Evolutionary conservation across 331 rosid species (phyloP).

Genomic region (Rosa hybrid): DNA sequence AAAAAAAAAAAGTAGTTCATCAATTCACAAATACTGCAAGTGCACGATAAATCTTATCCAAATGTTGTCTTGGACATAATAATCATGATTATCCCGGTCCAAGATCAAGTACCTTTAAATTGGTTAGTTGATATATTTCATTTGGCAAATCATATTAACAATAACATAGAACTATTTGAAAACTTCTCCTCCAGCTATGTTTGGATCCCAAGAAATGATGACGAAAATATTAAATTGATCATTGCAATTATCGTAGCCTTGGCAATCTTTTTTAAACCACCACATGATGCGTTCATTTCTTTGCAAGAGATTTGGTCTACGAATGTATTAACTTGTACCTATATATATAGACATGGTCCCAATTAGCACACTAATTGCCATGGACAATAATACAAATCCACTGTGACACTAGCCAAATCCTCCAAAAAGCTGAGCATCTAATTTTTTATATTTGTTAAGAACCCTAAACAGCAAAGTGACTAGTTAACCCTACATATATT

Average conservation of each 20-base stretch:
- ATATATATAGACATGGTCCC: background rate
- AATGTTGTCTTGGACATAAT: background rate
- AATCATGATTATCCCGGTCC: background rate
- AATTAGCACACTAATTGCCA: background rate
- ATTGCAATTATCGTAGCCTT: background rate
- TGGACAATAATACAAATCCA: background rate
- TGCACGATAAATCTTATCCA: too few relatives aligned
- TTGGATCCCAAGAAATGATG: constrained; percentile 8
- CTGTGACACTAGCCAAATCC: background rate
- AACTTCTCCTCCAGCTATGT: background rate
- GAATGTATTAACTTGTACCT: too few relatives aligned
- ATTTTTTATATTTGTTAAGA: background rate
- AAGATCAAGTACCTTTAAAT: background rate
- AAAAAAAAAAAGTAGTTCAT: too few relatives aligned
- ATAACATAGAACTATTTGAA: background rate
- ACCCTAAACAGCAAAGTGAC: background rate
- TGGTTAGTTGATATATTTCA: background rate
- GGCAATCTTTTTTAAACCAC: constrained; percentile 6
- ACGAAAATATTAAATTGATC: background rate
- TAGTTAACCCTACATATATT: background rate
- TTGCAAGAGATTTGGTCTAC: constrained; percentile 13
- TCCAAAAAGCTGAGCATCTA: background rate
- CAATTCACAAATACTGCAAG: too few relatives aligned
- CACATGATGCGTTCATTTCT: constrained; percentile 2
- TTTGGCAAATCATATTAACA: background rate